Percentiles rank a stretch among this genome's conserved stretches.
Conservation (phyloP, 257 asterid genomes). For the Thymus quinquecostatus region DNA sequence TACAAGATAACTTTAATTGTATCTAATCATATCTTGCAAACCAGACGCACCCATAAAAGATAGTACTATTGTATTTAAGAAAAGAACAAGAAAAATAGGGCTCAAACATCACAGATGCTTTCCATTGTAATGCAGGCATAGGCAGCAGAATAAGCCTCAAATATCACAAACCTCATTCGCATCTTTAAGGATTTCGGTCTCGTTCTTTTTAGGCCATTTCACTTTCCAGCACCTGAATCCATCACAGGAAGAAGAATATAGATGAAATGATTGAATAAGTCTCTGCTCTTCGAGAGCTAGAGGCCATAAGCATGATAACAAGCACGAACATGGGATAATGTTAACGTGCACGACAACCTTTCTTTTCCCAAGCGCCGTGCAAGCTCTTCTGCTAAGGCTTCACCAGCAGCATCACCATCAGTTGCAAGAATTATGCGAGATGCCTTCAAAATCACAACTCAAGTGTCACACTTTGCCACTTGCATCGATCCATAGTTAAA, state of each 20-base stretch:
- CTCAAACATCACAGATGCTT: too few species aligned
- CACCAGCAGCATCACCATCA: conserved; percentile 91
- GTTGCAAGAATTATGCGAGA: conserved; percentile 97
- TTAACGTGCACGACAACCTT: conserved; percentile 46
- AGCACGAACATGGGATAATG: background rate
- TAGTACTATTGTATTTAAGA: too few species aligned
- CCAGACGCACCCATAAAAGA: too few species aligned
- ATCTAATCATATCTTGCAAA: too few species aligned
- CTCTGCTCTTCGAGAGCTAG: background rate
- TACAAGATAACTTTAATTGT: too few species aligned
- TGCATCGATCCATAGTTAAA: background rate
- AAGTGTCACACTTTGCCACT: conserved; percentile 34
- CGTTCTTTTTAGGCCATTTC: conserved; percentile 85
- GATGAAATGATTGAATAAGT: background rate
- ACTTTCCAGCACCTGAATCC: conserved; percentile 90
- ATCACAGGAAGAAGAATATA: conserved; percentile 29
- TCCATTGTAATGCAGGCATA: too few species aligned
- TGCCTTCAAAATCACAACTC: conserved; percentile 50
- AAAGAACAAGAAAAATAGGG: too few species aligned
- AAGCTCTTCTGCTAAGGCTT: conserved; percentile 96
- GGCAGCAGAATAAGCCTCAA: too few species aligned
- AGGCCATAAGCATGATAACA: conserved; percentile 13
- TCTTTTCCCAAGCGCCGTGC: conserved; percentile 97
- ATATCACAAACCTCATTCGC: conserved; percentile 76
- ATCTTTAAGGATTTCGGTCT: conserved; percentile 66